These are phyloP conservation scores for Porodaedalea pini DNA, from an alignment of 1,284 basidiomycete genomes.

Conservation along the genomic window DNA sequence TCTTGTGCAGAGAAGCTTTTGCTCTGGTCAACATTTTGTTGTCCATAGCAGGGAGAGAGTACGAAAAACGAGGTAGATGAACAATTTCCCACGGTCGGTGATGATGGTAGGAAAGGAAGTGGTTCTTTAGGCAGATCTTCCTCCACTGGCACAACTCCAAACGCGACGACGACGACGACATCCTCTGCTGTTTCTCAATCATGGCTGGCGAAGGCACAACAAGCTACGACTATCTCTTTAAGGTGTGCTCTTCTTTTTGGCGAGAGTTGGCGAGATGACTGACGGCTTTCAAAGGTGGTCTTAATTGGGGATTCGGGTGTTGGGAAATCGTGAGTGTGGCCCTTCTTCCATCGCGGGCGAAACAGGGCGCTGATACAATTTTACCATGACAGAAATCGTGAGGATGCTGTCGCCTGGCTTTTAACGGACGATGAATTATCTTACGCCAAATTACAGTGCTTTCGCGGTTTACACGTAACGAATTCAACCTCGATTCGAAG, in stretches of 20 bases:
- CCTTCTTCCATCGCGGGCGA: conserved; percentile 22
- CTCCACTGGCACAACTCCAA: not conserved
- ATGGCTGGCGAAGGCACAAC: conserved; percentile 18
- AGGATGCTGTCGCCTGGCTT: not conserved
- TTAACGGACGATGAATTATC: conserved; percentile 1
- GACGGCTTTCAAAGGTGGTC: conserved; percentile 63
- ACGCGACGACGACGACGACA: conserved; percentile 1
- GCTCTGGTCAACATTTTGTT: no score
- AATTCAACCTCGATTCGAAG: conserved; percentile 99
- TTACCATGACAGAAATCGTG: not conserved
- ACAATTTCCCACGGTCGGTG: no score
- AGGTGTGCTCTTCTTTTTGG: conserved; percentile 3
- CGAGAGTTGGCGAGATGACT: not conserved
- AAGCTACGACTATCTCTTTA: conserved; percentile 20
- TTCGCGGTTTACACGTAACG: conserved; percentile 97
- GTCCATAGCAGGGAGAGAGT: no score
- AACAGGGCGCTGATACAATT: not conserved
- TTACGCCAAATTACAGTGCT: conserved; percentile 63
- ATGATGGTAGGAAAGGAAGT: no score
- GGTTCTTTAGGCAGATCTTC: not conserved
- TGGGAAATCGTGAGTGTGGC: conserved; percentile 84
- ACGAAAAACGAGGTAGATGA: no score
- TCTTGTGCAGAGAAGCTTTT: no score
- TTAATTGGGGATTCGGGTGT: conserved; percentile 99
- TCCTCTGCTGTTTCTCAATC: not conserved